A percentile compares a stretch with the other conserved stretches of the same genome.
Conservation (phyloP, 2,329 filamentous ascomycete species). For the Neopestalotiopsis clavispora region DNA sequence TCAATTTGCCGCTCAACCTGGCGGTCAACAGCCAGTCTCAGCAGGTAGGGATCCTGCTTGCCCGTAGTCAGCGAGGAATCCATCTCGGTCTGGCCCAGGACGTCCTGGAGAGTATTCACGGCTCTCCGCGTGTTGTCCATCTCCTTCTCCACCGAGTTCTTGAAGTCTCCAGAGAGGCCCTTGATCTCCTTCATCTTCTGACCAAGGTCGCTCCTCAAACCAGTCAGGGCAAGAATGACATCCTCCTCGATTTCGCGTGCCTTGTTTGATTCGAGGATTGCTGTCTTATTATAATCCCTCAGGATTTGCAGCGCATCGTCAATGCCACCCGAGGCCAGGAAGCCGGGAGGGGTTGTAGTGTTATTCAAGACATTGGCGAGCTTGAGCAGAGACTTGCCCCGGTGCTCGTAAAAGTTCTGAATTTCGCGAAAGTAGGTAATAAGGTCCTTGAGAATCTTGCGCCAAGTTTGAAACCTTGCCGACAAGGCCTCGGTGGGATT, state of each 20-base stretch:
- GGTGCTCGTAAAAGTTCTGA: constrained; percentile 84
- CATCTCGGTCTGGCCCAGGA: constrained; percentile 77
- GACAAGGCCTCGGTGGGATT: constrained; percentile 88
- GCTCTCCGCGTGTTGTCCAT: constrained; percentile 83
- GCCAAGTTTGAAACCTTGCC: constrained; percentile 92
- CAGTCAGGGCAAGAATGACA: constrained; percentile 85
- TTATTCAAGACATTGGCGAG: constrained; percentile 86
- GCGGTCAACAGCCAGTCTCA: constrained; percentile 83
- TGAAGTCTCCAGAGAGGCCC: constrained; percentile 90
- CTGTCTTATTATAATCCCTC: constrained; percentile 80
- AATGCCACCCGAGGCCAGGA: constrained; percentile 82
- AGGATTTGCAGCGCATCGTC: constrained; percentile 85
- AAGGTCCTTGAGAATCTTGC: constrained; percentile 92
- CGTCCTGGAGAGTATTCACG: constrained; percentile 81
- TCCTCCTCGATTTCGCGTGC: constrained; percentile 90
- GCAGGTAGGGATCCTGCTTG: constrained; percentile 90
- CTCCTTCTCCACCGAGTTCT: constrained; percentile 94
- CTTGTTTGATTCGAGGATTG: constrained; percentile 82
- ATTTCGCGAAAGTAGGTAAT: constrained; percentile 94
- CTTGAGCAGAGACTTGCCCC: constrained; percentile 81
- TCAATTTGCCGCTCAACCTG: constrained; percentile 92
- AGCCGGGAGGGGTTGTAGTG: constrained; percentile 73
- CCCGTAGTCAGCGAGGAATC: constrained; percentile 77
- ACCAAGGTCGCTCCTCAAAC: constrained; percentile 83
- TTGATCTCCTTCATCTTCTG: constrained; percentile 99